Base-by-base conservation (phyloP, 129 eudicot species). In the Centrapalus pauciflorus region DNA sequence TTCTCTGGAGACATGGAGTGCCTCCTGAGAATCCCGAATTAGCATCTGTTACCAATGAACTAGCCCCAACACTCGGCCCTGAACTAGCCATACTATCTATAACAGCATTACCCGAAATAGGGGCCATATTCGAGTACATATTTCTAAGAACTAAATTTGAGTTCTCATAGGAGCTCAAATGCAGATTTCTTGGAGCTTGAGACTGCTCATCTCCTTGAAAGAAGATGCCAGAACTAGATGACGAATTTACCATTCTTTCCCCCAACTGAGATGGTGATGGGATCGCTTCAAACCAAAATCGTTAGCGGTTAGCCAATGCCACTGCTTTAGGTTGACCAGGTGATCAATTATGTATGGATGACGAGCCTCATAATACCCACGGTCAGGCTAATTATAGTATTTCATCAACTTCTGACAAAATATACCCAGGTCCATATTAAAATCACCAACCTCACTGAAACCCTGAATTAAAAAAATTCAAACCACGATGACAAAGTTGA, bases 11-110 rank as follows among this genome's bases (percentile, higher is more conserved):
- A 50, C 71, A 76, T 12, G 95, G 91, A 52, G 33, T 61, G 16
- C 97, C 97, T 12, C 89, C 95, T 13, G 97, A 90, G 74, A 82
- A 87, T 9, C 82, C 91, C 3, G 97, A 90, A 77, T 87, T 90
- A 29, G 95, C 91, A 77, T 87, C 95, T 21, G 97, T 80, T 5
- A 87, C 97, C 74, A 87, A 76, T 46, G 92, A 90, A 66, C 95
- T 81, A 11, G 86, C 95, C 57, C 87, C 87, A 65, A 81, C 76
- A 64, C 85, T 87, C 5, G 83, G 83, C 37, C 85, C 97, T 1
- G 95, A 84, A 66, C 73, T 82, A 71, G 65, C 86, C 75, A 74
- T 78, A 28, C 87, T 81, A 49, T 87, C 82, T 65, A 84, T 58
- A 49, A 81, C 64, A 28, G 83, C 64, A 34, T 81, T 76, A 58